Conservation (phyloP, 106 monocot species). For the Allium fistulosum region DNA sequence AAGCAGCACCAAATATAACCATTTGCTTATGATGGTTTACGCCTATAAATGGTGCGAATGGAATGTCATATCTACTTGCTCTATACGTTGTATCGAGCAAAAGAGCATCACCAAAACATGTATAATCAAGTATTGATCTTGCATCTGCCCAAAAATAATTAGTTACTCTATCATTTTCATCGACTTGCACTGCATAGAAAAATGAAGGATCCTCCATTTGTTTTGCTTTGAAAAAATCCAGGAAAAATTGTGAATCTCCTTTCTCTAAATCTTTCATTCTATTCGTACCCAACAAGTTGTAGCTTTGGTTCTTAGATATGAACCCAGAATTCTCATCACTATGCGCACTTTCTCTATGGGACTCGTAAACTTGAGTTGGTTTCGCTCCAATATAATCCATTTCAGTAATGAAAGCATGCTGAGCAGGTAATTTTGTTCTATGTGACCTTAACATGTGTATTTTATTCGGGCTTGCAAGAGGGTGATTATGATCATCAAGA, state of each 20-base stretch:
- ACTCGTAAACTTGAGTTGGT: conserved; percentile 9
- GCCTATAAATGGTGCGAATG: conserved; percentile 64
- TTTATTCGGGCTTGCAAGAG: conserved; percentile 31
- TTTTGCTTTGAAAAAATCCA: conserved; percentile 54
- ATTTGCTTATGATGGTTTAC: conserved; percentile 54
- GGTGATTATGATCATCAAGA: conserved; percentile 60
- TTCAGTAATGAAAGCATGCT: conserved; percentile 23
- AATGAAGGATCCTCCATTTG: conserved; percentile 59
- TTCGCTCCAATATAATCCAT: conserved; percentile 30
- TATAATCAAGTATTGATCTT: conserved; percentile 41
- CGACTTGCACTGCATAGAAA: conserved; percentile 58
- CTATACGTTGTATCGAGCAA: conserved; percentile 52
- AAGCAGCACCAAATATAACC: conserved; percentile 41
- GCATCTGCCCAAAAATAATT: conserved; percentile 75
- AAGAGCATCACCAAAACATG: conserved; percentile 56
- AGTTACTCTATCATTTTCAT: conserved; percentile 43
- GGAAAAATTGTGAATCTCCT: conserved; percentile 48
- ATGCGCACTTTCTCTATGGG: not conserved
- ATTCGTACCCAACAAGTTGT: conserved; percentile 22
- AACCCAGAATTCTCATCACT: conserved; percentile 10
- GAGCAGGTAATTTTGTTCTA: conserved; percentile 22
- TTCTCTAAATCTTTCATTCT: conserved; percentile 40
- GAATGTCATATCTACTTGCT: conserved; percentile 23
- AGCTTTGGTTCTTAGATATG: conserved; percentile 24
- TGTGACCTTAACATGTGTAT: conserved; percentile 56